phyloP scores from a whole-genome alignment of 2,329 filamentous ascomycete species.

The Aspergillus tubingensis region DNA sequence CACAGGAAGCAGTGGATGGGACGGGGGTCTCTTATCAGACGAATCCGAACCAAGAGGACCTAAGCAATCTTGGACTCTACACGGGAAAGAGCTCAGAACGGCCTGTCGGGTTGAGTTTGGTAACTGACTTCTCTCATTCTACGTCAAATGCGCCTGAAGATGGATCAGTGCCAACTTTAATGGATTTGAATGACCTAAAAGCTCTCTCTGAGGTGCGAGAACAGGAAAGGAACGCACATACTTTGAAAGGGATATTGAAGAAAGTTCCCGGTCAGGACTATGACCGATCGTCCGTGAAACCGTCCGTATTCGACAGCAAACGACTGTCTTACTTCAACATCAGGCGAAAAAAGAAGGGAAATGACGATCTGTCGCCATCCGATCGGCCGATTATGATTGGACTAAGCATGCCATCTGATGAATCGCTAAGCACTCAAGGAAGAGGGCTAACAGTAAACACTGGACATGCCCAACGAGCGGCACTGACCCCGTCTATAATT shows the following conservation, averaged over 20 bases:
- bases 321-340: constrained; percentile 21
- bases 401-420: constrained; percentile 42
- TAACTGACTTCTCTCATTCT: constrained; percentile 42
- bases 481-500: constrained; percentile 48
- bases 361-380: constrained; percentile 45
- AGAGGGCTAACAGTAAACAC: constrained; percentile 28
- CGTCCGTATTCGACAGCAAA: constrained; percentile 6
- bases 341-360: constrained; percentile 27
- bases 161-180: constrained; percentile 25
- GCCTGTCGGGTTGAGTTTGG: constrained; percentile 45
- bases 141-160: constrained; percentile 18
- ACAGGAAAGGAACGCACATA: constrained; percentile 32
- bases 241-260: constrained; percentile 22
- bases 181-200: constrained; percentile 43
- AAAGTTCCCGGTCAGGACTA: constrained; percentile 26
- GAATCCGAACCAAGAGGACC: neutral
- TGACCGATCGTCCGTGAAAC: constrained; percentile 23
- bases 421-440: constrained; percentile 25
- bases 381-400: constrained; percentile 51
- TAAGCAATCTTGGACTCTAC: neutral
- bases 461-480: constrained; percentile 36
- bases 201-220: constrained; percentile 36
- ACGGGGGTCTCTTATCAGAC: constrained; percentile 15
- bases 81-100: constrained; percentile 28
- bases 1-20: constrained; percentile 16